Conservation (phyloP, 805 yeast genomes). For the Candida schatavii region DNA sequence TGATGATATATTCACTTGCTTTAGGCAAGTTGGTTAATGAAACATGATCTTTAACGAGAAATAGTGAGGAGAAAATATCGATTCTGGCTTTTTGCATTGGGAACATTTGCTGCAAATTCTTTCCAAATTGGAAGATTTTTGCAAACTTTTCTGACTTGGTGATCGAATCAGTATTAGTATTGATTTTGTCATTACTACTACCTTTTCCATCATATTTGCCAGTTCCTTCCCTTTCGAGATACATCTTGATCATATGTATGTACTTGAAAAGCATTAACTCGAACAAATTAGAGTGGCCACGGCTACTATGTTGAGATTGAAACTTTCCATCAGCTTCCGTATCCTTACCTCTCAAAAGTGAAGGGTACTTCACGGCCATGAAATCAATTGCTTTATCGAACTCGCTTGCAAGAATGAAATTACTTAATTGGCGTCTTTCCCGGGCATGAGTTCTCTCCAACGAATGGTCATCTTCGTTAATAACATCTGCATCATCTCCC, state of each 20-base stretch:
- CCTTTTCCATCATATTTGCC: not conserved
- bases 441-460: conserved; percentile 19
- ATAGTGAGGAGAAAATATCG: conserved; percentile 19
- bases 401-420: conserved; percentile 18
- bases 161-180: not conserved
- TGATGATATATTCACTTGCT: conserved; percentile 17
- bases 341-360: conserved; percentile 8
- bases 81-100: conserved; percentile 9
- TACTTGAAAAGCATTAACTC: conserved; percentile 26
- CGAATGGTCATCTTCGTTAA: conserved; percentile 5
- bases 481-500: conserved; percentile 9
- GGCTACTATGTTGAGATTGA: too few relatives aligned
- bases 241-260: conserved; percentile 19
- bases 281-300: conserved; percentile 14
- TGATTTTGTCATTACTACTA: not conserved
- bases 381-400: conserved; percentile 23
- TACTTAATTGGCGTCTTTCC: conserved; percentile 23
- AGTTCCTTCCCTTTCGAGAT: conserved; percentile 14
- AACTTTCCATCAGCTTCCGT: too few relatives aligned
- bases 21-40: conserved; percentile 21
- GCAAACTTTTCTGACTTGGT: conserved; percentile 13
- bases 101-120: conserved; percentile 17
- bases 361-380: conserved; percentile 17
- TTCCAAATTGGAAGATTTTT: conserved; percentile 17
- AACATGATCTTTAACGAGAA: conserved; percentile 18